These are phyloP conservation scores for Dryadomyces quercus-mongolicae DNA, from an alignment of 2,329 filamentous ascomycete species.

Conservation along the genomic window DNA sequence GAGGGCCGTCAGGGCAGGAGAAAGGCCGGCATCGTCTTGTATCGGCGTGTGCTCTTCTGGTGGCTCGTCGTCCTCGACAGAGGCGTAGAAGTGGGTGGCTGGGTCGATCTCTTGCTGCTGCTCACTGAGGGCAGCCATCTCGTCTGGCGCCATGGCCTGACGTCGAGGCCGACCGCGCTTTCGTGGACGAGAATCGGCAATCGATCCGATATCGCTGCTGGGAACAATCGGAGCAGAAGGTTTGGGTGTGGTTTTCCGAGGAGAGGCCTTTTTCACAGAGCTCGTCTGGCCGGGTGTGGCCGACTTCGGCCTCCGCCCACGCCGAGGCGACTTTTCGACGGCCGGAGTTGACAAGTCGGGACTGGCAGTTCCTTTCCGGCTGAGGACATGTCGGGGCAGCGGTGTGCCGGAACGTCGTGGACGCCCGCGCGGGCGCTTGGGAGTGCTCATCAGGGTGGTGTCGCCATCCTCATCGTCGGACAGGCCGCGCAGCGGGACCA, in stretches of 20 bases:
- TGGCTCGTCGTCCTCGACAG: neutral
- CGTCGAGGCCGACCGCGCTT: conserved; percentile 21
- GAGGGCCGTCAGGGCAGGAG: neutral
- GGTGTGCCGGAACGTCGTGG: conserved; percentile 41
- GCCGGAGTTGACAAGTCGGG: neutral
- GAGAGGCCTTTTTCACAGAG: no score
- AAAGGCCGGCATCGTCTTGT: neutral
- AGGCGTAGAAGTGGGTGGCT: neutral
- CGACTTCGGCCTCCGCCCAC: conserved; percentile 14
- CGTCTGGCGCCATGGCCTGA: conserved; percentile 13
- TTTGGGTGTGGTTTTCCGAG: no score
- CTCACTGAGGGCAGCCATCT: conserved; percentile 16
- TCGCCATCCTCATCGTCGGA: conserved; percentile 34
- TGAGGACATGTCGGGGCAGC: conserved; percentile 20
- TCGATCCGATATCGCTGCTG: neutral
- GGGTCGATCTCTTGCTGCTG: neutral
- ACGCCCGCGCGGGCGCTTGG: conserved; percentile 14
- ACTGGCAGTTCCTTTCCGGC: neutral
- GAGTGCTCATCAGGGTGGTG: conserved; percentile 27
- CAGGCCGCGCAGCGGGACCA: conserved; percentile 32
- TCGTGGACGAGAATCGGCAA: conserved; percentile 11
- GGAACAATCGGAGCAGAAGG: no score
- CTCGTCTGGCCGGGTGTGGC: neutral
- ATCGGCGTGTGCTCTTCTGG: neutral
- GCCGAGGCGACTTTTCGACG: neutral